Conservation (phyloP, 345 rosid genomes). For the Euphorbia lathyris region DNA sequence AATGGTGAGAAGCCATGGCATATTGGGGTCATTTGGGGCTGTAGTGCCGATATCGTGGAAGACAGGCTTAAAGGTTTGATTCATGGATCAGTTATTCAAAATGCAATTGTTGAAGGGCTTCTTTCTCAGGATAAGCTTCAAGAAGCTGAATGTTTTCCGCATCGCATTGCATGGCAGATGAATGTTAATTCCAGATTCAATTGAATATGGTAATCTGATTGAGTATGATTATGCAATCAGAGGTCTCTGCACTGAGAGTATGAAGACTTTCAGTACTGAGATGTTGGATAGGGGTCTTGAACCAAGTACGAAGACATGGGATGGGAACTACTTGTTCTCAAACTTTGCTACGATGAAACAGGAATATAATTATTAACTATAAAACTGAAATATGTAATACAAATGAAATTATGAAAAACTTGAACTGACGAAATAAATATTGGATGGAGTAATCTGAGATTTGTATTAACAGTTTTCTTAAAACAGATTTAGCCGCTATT, state of each 20-base stretch:
- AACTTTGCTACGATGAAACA: too few species aligned
- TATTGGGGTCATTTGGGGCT: conserved; percentile 96
- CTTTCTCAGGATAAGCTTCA: conserved; percentile 38
- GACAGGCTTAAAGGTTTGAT: conserved; percentile 70
- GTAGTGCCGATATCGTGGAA: conserved; percentile 70
- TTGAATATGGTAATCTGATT: conserved; percentile 53
- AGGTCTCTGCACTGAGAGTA: conserved; percentile 44
- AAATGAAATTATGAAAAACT: too few species aligned
- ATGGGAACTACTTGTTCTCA: too few species aligned
- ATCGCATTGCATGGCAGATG: conserved; percentile 37
- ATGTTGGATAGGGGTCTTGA: conserved; percentile 28
- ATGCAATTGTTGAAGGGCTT: conserved; percentile 43
- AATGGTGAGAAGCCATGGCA: conserved; percentile 64
- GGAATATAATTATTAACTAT: too few species aligned
- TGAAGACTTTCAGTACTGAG: conserved; percentile 59
- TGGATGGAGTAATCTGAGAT: too few species aligned
- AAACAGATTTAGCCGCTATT: too few species aligned
- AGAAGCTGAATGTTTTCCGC: conserved; percentile 57
- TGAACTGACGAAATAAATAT: too few species aligned
- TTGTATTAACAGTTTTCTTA: too few species aligned
- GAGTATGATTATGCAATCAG: conserved; percentile 56
- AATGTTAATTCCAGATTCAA: conserved; percentile 32
- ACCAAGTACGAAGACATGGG: too few species aligned
- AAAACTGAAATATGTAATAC: too few species aligned
- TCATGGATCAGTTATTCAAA: conserved; percentile 46